Conservation (phyloP, 768 basidiomycete genomes). For the Peribolospora baueri region DNA sequence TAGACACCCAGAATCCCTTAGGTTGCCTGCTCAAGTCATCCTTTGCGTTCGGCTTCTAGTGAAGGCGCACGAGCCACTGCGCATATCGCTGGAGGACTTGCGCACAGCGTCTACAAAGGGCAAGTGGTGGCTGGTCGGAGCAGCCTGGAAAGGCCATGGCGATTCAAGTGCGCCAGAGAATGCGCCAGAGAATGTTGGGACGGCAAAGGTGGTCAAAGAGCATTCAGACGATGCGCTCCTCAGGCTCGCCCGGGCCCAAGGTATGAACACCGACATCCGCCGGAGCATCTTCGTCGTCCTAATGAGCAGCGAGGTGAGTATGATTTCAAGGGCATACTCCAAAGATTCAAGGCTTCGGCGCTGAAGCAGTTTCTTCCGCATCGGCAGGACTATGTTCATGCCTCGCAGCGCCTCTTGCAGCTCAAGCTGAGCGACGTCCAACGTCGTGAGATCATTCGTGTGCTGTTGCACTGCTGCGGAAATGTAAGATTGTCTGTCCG, state of each 20-base stretch:
- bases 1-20: background rate
- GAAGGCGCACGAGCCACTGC: conserved; percentile 57
- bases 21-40: background rate
- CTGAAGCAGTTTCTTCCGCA: background rate
- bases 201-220: conserved; percentile 6
- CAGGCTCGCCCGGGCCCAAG: conserved; percentile 73
- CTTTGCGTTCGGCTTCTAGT: conserved; percentile 26
- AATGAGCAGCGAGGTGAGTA: conserved; percentile 77
- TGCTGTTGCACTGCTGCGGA: conserved; percentile 73
- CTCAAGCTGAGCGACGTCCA: conserved; percentile 66
- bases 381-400: conserved; percentile 75
- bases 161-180: conserved; percentile 9
- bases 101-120: conserved; percentile 61
- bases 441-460: conserved; percentile 82
- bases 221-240: conserved; percentile 20
- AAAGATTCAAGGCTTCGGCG: background rate
- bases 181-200: conserved; percentile 16
- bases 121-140: conserved; percentile 97
- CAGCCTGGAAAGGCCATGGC: conserved; percentile 27
- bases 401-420: conserved; percentile 66
- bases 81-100: conserved; percentile 63
- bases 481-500: conserved; percentile 31
- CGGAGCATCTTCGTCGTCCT: conserved; percentile 73
- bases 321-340: background rate
- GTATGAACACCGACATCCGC: conserved; percentile 95